Evolutionary conservation across 805 yeast genomes (phyloP), one percentile per base, ranked within the genome.

Genomic region (Zygosaccharomyces rouxii): DNA sequence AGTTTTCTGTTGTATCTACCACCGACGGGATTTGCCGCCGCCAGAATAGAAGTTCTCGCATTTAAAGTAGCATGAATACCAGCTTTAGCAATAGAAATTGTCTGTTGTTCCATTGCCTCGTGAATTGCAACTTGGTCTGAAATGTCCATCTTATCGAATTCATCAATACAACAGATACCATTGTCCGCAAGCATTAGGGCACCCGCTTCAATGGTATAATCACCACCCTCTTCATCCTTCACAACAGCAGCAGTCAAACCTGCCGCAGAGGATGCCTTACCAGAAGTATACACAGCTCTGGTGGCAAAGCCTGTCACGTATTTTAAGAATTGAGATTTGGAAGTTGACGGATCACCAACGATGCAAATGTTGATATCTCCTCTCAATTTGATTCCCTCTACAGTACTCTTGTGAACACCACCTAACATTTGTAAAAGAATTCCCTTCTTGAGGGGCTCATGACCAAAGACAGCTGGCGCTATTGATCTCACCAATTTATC

Each of bases 71-170:
- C 98, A 63, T 94, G 97, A 55, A 94, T 94, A 63, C 99, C 99
- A 0, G 99, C 99, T 67, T 94, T 94, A 9, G 99, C 97, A 62
- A 94, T 94, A 13, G 97, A 90, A 56, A 94, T 94, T 0, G 99
- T 94, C 69, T 94, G 99, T 71, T 94, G 99, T 76, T 94, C 99
- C 99, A 94, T 94, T 21, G 98, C 99, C 72, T 94, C 99, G 71
- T 94, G 99, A 72, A 94, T 92, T 3, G 98, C 98, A 47, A 94
- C 98, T 71, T 94, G 98, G 70, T 94, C 98, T 1, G 83, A 70
- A 38, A 90, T 69, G 68, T 92, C 97, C 99, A 94, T 94, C 73
- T 94, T 94, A 66, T 94, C 99, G 60, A 94, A 94, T 72, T 94
- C 99, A 68, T 94, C 99, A 68, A 94, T 94, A 60, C 97, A 95